Percentiles rank a stretch among this genome's conserved stretches.
phyloP scores from a whole-genome alignment of 768 basidiomycete species.

The Heimioporus sp. region DNA sequence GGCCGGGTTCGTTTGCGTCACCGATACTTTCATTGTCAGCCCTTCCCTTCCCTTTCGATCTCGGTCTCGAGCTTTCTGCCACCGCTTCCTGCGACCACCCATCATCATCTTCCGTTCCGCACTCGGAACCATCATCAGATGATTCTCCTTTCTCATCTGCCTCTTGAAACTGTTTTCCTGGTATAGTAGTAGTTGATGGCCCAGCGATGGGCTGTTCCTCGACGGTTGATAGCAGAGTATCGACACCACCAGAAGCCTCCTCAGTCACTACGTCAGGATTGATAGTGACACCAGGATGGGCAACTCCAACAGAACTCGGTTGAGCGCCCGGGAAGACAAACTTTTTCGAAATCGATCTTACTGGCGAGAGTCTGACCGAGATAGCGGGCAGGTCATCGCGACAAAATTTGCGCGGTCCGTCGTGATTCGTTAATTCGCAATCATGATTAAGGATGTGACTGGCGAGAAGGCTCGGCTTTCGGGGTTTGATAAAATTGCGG shows the following conservation, averaged over 20 bases:
- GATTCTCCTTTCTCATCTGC: not conserved
- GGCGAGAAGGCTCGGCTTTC: conserved; percentile 20
- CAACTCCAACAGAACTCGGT: not conserved
- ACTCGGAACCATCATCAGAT: conserved; percentile 6
- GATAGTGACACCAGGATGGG: not conserved
- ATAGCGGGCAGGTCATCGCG: conserved; percentile 39
- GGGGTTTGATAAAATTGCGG: conserved; percentile 25
- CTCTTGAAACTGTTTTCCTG: not conserved
- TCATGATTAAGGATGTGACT: conserved; percentile 6
- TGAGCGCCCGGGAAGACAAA: conserved; percentile 46
- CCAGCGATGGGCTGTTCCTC: conserved; percentile 5
- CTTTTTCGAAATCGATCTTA: conserved; percentile 47
- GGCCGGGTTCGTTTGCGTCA: conserved; percentile 9
- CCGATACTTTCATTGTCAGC: conserved; percentile 13
- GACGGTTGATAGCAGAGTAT: not conserved
- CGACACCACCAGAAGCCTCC: not conserved
- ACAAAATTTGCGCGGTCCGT: conserved; percentile 4
- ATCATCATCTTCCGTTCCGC: conserved; percentile 20
- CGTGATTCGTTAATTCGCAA: conserved; percentile 1
- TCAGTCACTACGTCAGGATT: not conserved
- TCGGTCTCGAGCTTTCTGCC: conserved; percentile 17
- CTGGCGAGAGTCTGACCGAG: conserved; percentile 41
- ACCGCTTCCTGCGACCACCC: conserved; percentile 19
- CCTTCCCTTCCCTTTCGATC: conserved; percentile 28
- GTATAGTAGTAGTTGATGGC: not conserved